Conservation (phyloP, 192 early-diverging fungal genomes). For the Paraglomus brasilianum region DNA sequence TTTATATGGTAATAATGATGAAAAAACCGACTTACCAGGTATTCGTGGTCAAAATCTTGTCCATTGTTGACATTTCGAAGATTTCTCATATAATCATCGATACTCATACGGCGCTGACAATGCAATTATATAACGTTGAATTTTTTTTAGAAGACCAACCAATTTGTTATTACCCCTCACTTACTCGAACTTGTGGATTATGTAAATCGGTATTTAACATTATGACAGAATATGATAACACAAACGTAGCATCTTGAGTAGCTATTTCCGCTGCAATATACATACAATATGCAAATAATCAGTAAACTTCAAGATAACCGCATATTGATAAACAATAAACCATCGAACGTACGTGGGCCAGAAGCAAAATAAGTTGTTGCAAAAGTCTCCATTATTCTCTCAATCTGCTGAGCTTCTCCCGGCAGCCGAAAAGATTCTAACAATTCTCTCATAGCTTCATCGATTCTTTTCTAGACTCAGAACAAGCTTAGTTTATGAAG, state of each 20-base stretch:
- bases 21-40: constrained; percentile 52
- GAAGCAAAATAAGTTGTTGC: constrained; percentile 76
- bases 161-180: constrained; percentile 4
- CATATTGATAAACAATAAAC: neutral
- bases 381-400: constrained; percentile 91
- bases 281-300: neutral
- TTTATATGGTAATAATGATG: neutral
- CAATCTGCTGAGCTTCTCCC: constrained; percentile 98
- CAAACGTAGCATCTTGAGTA: constrained; percentile 77
- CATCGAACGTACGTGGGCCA: constrained; percentile 24
- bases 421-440: constrained; percentile 93
- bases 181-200: constrained; percentile 82
- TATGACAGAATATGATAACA: constrained; percentile 91
- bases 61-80: constrained; percentile 84
- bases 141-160: neutral
- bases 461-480: constrained; percentile 76
- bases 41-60: constrained; percentile 79
- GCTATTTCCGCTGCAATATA: constrained; percentile 57
- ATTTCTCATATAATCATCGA: constrained; percentile 88
- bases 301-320: neutral
- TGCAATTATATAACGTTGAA: neutral
- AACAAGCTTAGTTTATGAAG: neutral
- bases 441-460: constrained; percentile 91
- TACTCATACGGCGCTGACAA: constrained; percentile 76
- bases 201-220: constrained; percentile 99